These are phyloP conservation scores for Tuber microsphaerosporum DNA, from an alignment of 495 filamentous ascomycete species.

Conservation along the genomic window DNA sequence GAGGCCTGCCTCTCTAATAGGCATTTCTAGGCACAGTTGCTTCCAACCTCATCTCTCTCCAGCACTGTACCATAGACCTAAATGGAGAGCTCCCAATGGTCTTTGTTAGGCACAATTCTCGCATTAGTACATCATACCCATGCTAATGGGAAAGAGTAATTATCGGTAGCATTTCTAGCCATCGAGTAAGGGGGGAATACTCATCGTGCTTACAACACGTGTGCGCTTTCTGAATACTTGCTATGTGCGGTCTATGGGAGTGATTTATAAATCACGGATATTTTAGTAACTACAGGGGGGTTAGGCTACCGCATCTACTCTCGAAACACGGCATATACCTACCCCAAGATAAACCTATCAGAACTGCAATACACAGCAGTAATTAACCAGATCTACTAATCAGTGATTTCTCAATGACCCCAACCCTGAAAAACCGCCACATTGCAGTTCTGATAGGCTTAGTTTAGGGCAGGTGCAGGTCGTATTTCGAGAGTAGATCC, in stretches of 20 bases:
- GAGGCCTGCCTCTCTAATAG: not conserved
- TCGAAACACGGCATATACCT: too few relatives aligned
- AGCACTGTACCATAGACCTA: not conserved
- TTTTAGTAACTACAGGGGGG: not conserved
- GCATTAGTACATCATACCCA: not conserved
- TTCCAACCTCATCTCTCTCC: not conserved
- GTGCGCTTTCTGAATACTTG: not conserved
- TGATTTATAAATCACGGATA: not conserved
- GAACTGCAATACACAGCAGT: too few relatives aligned
- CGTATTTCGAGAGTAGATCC: too few relatives aligned
- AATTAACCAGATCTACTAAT: too few relatives aligned
- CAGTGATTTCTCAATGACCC: too few relatives aligned
- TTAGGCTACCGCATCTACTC: too few relatives aligned
- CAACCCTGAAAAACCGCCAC: too few relatives aligned
- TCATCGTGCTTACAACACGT: not conserved
- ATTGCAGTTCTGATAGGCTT: too few relatives aligned
- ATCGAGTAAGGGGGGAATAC: not conserved
- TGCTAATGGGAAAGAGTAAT: not conserved
- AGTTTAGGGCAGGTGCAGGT: too few relatives aligned
- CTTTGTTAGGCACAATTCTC: not conserved
- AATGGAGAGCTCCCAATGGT: not conserved
- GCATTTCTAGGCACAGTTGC: not conserved
- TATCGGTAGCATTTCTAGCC: not conserved
- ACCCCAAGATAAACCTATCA: too few relatives aligned
- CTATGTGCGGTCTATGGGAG: not conserved